Evolutionary conservation across 495 filamentous ascomycete genomes (phyloP).

Genomic region (Penicillium subrubescens): DNA sequence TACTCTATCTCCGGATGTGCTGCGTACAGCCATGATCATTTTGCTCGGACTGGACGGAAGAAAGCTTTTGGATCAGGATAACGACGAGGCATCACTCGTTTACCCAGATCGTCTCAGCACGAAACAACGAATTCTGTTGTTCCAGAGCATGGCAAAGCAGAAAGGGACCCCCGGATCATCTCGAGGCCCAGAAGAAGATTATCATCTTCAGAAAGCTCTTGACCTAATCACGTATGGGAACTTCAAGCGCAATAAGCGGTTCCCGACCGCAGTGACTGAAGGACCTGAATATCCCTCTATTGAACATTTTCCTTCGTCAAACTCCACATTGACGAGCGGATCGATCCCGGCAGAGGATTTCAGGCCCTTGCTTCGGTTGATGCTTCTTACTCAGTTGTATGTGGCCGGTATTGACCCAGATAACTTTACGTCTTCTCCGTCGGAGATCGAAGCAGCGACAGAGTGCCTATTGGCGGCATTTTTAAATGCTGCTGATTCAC

Average conservation of each 20-base stretch:
- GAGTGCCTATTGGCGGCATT: background rate
- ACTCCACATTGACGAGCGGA: background rate
- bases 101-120: background rate
- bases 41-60: background rate
- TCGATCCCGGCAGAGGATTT: background rate
- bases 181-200: background rate
- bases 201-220: constrained; percentile 1
- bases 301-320: background rate
- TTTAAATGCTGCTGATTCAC: background rate
- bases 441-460: background rate
- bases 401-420: constrained; percentile 1
- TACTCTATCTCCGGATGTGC: background rate
- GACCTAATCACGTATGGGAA: background rate
- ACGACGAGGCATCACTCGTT: background rate
- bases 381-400: constrained; percentile 1
- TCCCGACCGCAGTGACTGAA: background rate
- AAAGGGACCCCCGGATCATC: background rate
- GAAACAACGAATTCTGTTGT: background rate
- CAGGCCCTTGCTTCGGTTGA: background rate
- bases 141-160: background rate
- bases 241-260: background rate
- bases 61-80: background rate
- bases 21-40: background rate
- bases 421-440: background rate
- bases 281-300: background rate